Percentiles rank a stretch among this genome's conserved stretches.
phyloP scores from a whole-genome alignment of 176 grass and related monocot genomes.

The Carex cristatella region DNA sequence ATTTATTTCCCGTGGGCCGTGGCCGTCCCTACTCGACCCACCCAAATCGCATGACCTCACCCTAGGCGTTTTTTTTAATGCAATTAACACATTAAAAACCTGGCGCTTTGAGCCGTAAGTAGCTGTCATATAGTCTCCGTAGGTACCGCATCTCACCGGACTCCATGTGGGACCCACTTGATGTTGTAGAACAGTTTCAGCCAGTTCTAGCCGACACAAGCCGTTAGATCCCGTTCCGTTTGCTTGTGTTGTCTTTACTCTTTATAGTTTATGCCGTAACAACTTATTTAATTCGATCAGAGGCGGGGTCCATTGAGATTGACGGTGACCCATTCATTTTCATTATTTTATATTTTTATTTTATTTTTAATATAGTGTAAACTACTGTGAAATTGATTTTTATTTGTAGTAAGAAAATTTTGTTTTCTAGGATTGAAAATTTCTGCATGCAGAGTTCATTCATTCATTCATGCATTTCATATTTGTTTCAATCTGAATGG shows the following conservation, averaged over 20 bases:
- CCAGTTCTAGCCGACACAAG: conserved; percentile 25
- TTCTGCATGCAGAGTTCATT: too few species aligned
- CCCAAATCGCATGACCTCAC: background rate
- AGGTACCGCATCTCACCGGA: background rate
- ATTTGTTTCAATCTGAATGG: too few species aligned
- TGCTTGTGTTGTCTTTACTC: background rate
- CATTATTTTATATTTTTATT: too few species aligned
- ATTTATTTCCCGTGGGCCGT: background rate
- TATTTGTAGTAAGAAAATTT: too few species aligned
- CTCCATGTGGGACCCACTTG: background rate
- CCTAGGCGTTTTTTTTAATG: background rate
- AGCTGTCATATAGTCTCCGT: background rate
- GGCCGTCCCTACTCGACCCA: background rate
- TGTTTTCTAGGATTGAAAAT: too few species aligned
- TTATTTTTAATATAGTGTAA: too few species aligned
- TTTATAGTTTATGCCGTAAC: too few species aligned
- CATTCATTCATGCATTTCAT: too few species aligned
- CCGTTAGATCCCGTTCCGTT: conserved; percentile 14
- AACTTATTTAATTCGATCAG: too few species aligned
- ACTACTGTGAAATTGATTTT: too few species aligned
- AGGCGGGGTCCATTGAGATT: too few species aligned
- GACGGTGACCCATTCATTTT: too few species aligned
- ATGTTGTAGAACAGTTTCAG: background rate
- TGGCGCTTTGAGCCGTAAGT: background rate
- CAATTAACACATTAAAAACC: background rate